Evolutionary conservation across 176 grass and related monocot genomes (phyloP).

Genomic region (Eleusine indica): DNA sequence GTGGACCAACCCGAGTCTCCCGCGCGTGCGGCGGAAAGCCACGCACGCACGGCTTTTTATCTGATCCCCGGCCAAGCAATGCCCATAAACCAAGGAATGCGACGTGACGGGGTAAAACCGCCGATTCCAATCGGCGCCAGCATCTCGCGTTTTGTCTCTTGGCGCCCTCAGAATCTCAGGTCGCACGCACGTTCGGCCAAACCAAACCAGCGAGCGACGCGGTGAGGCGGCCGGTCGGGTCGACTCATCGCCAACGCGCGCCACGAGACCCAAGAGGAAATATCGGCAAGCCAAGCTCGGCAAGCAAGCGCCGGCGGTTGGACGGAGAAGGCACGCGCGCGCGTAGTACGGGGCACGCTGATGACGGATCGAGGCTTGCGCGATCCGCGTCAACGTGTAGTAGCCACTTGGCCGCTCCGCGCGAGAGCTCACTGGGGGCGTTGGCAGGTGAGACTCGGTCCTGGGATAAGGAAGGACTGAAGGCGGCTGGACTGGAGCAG

Average conservation of each 20-base stretch:
- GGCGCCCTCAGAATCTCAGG: background rate
- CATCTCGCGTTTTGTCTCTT: background rate
- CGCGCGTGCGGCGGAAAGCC: slow-evolving; percentile 39
- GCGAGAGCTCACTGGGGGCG: background rate
- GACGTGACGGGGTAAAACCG: background rate
- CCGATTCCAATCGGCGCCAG: background rate
- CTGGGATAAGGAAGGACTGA: background rate
- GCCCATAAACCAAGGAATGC: background rate
- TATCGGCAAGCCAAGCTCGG: background rate
- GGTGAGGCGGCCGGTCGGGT: background rate
- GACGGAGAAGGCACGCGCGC: background rate
- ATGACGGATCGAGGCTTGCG: no score
- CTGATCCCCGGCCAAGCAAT: background rate
- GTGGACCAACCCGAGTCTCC: slow-evolving; percentile 24
- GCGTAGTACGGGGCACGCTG: background rate
- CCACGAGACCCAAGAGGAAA: slow-evolving; percentile 9
- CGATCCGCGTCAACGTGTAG: no score
- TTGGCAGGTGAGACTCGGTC: background rate
- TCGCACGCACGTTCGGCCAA: background rate
- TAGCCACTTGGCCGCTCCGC: background rate
- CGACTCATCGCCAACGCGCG: slow-evolving; percentile 41
- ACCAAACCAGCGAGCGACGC: background rate
- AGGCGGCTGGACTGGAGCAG: background rate
- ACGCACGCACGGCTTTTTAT: slow-evolving; percentile 5
- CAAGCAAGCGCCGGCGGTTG: slow-evolving; percentile 33